phyloP scores from a whole-genome alignment of 73 alveolate genomes.

The Halteria grandinella region DNA sequence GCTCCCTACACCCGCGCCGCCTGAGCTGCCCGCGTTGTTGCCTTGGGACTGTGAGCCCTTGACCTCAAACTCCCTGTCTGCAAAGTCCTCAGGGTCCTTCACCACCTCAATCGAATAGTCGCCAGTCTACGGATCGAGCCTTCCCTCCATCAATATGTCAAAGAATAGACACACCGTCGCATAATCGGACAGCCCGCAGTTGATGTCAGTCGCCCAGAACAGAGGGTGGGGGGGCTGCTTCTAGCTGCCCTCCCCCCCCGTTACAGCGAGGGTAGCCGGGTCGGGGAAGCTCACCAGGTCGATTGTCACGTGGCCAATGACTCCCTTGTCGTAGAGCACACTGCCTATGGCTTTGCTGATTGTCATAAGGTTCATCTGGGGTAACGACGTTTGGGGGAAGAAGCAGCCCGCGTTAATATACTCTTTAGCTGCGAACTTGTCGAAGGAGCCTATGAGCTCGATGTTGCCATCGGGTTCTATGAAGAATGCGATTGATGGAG shows the following conservation, averaged over 20 bases:
- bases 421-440: slow-evolving; percentile 69
- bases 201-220: slow-evolving; percentile 74
- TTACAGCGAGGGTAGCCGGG: slow-evolving; percentile 60
- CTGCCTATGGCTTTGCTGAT: slow-evolving; percentile 61
- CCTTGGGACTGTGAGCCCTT: no score
- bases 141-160: slow-evolving; percentile 73
- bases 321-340: slow-evolving; percentile 71
- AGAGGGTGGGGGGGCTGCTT: slow-evolving; percentile 68
- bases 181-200: slow-evolving; percentile 66
- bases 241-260: no score
- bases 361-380: slow-evolving; percentile 71
- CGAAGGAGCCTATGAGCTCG: slow-evolving; percentile 72
- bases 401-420: slow-evolving; percentile 73
- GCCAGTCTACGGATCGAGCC: slow-evolving; percentile 67
- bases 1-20: no score
- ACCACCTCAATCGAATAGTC: slow-evolving; percentile 67
- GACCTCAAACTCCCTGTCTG: slow-evolving; percentile 39
- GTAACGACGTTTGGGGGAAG: slow-evolving; percentile 71
- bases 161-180: slow-evolving; percentile 69
- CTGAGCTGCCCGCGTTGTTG: no score
- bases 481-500: slow-evolving; percentile 77
- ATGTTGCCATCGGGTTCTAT: slow-evolving; percentile 80
- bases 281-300: slow-evolving; percentile 73
- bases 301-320: slow-evolving; percentile 69
- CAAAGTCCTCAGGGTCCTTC: slow-evolving; percentile 72